Conservation (phyloP, 345 rosid genomes). For the Laguncularia racemosa region DNA sequence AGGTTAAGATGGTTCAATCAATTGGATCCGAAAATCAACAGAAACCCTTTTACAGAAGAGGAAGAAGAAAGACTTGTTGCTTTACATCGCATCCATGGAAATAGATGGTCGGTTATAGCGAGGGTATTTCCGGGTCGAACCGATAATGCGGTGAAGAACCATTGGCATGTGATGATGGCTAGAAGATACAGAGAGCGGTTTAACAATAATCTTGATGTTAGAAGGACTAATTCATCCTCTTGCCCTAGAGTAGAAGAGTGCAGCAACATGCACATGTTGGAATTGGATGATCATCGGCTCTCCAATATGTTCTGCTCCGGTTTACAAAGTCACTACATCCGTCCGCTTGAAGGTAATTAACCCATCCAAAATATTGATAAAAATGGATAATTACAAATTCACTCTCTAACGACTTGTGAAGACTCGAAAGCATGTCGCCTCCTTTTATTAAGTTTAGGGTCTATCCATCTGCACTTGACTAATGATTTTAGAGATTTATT, state of each 20-base stretch:
- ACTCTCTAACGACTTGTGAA: too few relatives aligned
- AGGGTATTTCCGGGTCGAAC: conserved; percentile 85
- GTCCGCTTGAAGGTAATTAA: too few relatives aligned
- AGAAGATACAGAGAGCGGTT: conserved; percentile 52
- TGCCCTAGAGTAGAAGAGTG: conserved; percentile 3
- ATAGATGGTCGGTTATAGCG: conserved; percentile 84
- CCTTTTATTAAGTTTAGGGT: too few relatives aligned
- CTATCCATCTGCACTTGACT: too few relatives aligned
- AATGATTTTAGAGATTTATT: too few relatives aligned
- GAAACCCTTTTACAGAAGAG: conserved; percentile 81
- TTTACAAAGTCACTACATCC: too few relatives aligned
- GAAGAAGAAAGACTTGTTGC: conserved; percentile 83
- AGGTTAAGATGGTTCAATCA: conserved; percentile 98
- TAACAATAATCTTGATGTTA: conserved; percentile 20
- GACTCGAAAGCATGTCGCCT: too few relatives aligned
- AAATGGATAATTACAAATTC: too few relatives aligned
- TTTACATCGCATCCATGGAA: conserved; percentile 81
- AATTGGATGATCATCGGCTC: too few relatives aligned
- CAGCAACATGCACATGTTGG: too few relatives aligned
- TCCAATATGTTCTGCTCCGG: too few relatives aligned
- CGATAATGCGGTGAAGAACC: conserved; percentile 95
- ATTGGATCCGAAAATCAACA: conserved; percentile 80
- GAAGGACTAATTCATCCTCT: conserved; percentile 18
- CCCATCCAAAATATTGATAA: too few relatives aligned
- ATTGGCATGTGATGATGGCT: conserved; percentile 97